Percentiles rank a stretch among this genome's conserved stretches.
Conservation (phyloP, 106 monocot species). For the Dioscorea zingiberensis region DNA sequence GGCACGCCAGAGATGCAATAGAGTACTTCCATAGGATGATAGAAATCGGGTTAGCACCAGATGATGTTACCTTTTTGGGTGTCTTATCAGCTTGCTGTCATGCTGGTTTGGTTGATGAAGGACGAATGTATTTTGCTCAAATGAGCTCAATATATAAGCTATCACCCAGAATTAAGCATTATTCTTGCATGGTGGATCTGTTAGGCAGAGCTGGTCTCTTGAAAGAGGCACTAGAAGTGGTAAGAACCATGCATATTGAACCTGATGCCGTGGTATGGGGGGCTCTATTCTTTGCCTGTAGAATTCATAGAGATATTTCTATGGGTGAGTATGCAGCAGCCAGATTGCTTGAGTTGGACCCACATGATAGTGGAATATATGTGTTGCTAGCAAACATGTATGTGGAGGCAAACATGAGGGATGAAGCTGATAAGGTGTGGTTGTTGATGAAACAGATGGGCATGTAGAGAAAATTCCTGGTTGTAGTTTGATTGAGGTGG, state of each 20-base stretch:
- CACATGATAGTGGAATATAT: slow-evolving; percentile 35
- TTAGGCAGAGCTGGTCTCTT: slow-evolving; percentile 56
- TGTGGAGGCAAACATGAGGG: slow-evolving; percentile 28
- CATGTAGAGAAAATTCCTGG: slow-evolving; percentile 41
- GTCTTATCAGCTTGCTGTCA: slow-evolving; percentile 60
- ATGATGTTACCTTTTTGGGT: slow-evolving; percentile 58
- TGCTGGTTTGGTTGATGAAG: slow-evolving; percentile 43
- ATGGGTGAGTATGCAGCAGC: slow-evolving; percentile 37
- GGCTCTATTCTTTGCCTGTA: slow-evolving; percentile 51
- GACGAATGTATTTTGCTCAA: slow-evolving; percentile 38
- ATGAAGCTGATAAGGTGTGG: slow-evolving; percentile 27
- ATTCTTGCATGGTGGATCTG: slow-evolving; percentile 66
- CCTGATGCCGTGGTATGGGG: slow-evolving; percentile 52
- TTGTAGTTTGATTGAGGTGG: slow-evolving; percentile 39
- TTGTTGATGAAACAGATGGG: slow-evolving; percentile 30
- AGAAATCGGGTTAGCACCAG: slow-evolving; percentile 32
- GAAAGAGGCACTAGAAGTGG: slow-evolving; percentile 42
- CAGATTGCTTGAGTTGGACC: slow-evolving; percentile 28
- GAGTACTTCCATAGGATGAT: slow-evolving; percentile 33
- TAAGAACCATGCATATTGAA: slow-evolving; percentile 43
- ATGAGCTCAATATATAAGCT: slow-evolving; percentile 43
- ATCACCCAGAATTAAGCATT: slow-evolving; percentile 49
- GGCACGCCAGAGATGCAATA: slow-evolving; percentile 36
- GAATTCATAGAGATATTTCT: slow-evolving; percentile 34
- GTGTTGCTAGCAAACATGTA: slow-evolving; percentile 42